phyloP scores from a whole-genome alignment of 139 green algal species.

The Pleodorina starrii region DNA sequence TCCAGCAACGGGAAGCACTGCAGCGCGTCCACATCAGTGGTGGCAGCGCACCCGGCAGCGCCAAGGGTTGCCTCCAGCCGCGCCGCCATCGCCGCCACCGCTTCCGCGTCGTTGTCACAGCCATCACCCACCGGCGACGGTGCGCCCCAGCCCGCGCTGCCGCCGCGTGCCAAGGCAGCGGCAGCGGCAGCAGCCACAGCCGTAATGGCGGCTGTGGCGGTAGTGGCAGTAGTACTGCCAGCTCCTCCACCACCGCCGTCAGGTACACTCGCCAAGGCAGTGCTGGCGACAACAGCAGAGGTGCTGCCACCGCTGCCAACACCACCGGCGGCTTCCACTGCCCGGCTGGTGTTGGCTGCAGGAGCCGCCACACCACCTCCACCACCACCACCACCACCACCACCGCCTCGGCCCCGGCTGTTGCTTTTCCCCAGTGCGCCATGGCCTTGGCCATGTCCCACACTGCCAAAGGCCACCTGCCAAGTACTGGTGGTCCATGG shows the following conservation, averaged over 20 bases:
- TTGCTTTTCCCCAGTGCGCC: not conserved
- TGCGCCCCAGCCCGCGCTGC: not conserved
- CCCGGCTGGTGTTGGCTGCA: no score
- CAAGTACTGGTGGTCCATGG: slow-evolving; percentile 2
- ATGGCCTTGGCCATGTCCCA: not conserved
- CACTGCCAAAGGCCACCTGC: not conserved
- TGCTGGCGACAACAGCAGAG: no score
- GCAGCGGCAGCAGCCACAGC: no score
- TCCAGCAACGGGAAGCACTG: slow-evolving; percentile 1
- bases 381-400: not conserved
- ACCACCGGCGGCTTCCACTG: no score
- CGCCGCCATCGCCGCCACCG: not conserved
- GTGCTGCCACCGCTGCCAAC: no score
- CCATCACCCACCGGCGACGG: not conserved
- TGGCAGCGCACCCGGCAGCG: not conserved
- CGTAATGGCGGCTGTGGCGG: not conserved
- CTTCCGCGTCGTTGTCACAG: not conserved
- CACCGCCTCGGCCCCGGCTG: not conserved
- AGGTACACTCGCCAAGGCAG: no score
- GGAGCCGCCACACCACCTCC: no score
- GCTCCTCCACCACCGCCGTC: not conserved
- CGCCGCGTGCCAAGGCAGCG: no score
- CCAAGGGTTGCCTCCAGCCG: not conserved
- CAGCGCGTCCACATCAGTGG: not conserved
- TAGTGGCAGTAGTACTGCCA: no score